Percentiles rank a stretch among this genome's conserved stretches.
Conservation (phyloP, 129 eudicot species). For the Calendula officinalis region DNA sequence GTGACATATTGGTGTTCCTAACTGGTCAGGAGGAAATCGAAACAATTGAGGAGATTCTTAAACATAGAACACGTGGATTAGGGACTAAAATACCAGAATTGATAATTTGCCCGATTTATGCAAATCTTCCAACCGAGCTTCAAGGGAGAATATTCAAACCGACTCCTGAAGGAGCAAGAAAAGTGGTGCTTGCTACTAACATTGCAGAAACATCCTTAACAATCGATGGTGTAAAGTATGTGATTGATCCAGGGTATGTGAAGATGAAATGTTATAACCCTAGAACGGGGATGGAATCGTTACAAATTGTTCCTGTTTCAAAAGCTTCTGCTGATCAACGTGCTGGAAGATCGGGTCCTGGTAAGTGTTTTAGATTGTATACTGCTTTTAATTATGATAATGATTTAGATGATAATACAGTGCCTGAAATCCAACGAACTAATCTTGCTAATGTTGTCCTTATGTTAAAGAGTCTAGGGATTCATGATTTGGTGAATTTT, state of each 20-base stretch:
- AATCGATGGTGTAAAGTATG: slow-evolving; percentile 83
- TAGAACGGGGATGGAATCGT: slow-evolving; percentile 84
- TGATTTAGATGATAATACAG: slow-evolving; percentile 79
- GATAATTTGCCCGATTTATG: slow-evolving; percentile 88
- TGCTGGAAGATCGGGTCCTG: slow-evolving; percentile 94
- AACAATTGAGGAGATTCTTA: slow-evolving; percentile 81
- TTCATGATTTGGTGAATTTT: slow-evolving; percentile 65
- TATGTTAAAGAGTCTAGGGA: slow-evolving; percentile 78
- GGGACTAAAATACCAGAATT: slow-evolving; percentile 91
- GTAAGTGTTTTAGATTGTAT: slow-evolving; percentile 70
- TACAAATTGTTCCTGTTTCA: slow-evolving; percentile 61
- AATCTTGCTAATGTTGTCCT: slow-evolving; percentile 89
- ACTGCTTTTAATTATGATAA: slow-evolving; percentile 59
- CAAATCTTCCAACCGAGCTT: slow-evolving; percentile 86
- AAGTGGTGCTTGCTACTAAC: slow-evolving; percentile 93
- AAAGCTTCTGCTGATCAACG: slow-evolving; percentile 92
- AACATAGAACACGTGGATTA: slow-evolving; percentile 78
- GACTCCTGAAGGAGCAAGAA: slow-evolving; percentile 92
- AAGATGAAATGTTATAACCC: slow-evolving; percentile 90
- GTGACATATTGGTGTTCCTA: slow-evolving; percentile 72
- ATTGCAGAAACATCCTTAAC: slow-evolving; percentile 95
- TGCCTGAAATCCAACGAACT: slow-evolving; percentile 80
- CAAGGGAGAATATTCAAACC: slow-evolving; percentile 87
- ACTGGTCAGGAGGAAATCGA: slow-evolving; percentile 98
- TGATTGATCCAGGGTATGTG: slow-evolving; percentile 79